Evolutionary conservation across 371 early-diverging fungal genomes (phyloP), one percentile per base, ranked within the genome.

Genomic region (Saksenaea vasiformis): DNA sequence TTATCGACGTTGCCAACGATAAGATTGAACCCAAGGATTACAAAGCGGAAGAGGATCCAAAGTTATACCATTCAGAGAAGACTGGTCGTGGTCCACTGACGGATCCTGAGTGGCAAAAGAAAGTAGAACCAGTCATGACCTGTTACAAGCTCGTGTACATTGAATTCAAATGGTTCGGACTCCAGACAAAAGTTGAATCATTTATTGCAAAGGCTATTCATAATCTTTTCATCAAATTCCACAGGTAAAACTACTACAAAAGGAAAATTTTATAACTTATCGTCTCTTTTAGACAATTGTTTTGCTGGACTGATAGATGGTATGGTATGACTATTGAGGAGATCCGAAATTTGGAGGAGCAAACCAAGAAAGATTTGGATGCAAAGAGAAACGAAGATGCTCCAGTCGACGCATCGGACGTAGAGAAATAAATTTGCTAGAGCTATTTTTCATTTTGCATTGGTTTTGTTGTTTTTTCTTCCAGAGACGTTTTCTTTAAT

Each of bases 61-160:
- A 79, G 47, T 62, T 65, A 17, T 87, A 61, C 68, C 74, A 82
- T 41, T 87, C 90, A 1, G 66, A 82, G 59, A 88, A 89, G 80
- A 86, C 90, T 0, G 84, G 84, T 10, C 86, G 90, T 60, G 90
- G 90, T n/a, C 90, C 90, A 38, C 72, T 90, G 38, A 78, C 63
- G 8, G 69, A 67, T 47, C 64, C 66, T 24, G 34, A 65, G 15
- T 68, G 68, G 71, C 60, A 74, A 62, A 67, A 86, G 68, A 84
- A 73, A 0, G 83, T 80, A 54, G 85, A 85, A 15, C 90, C 90
- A 10, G 83, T 85, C 26, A 90, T 90, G 90, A 90, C 90, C 1
- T 89, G 90, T 70, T 90, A 90, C 69, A 90, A 90, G 66, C 71
- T 89, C 58, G 86, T 90, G 15, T 88, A 87, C 19, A 87, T 84